A percentile compares a stretch with the other conserved stretches of the same genome.
Conservation (phyloP, 371 early-diverging fungal genomes). For the Haplosporangium sp. region DNA sequence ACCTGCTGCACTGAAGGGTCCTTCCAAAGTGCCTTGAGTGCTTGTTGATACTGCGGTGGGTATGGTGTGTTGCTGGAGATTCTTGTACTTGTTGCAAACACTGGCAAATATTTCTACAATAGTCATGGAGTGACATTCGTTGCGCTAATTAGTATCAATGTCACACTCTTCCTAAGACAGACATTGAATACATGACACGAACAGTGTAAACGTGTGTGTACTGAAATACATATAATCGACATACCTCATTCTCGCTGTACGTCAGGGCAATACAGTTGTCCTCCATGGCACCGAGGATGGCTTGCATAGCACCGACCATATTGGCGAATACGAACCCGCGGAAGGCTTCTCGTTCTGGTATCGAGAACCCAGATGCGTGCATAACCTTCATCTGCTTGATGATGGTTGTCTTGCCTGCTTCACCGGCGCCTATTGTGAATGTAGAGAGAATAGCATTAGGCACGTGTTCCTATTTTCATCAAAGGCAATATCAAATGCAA, state of each 20-base stretch:
- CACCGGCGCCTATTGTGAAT: conserved; percentile 85
- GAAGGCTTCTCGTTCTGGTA: conserved; percentile 87
- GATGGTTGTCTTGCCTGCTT: conserved; percentile 97
- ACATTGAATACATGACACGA: no score
- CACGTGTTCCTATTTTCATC: no score
- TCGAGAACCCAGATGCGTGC: conserved; percentile 91
- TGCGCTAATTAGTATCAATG: no score
- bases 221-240: neutral
- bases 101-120: conserved; percentile 26
- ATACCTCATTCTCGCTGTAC: conserved; percentile 70
- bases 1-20: conserved; percentile 33
- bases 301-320: conserved; percentile 90
- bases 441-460: neutral
- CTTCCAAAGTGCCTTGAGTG: conserved; percentile 32
- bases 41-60: conserved; percentile 38
- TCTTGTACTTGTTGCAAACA: conserved; percentile 26
- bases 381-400: conserved; percentile 97
- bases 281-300: conserved; percentile 91
- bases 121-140: neutral
- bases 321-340: conserved; percentile 93
- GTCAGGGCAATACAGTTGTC: conserved; percentile 73
- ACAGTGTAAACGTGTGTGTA: neutral
- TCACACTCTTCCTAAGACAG: no score
- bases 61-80: conserved; percentile 17
- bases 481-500: no score